phyloP scores from a whole-genome alignment of 2,329 filamentous ascomycete genomes.

The Fusarium multiceps region DNA sequence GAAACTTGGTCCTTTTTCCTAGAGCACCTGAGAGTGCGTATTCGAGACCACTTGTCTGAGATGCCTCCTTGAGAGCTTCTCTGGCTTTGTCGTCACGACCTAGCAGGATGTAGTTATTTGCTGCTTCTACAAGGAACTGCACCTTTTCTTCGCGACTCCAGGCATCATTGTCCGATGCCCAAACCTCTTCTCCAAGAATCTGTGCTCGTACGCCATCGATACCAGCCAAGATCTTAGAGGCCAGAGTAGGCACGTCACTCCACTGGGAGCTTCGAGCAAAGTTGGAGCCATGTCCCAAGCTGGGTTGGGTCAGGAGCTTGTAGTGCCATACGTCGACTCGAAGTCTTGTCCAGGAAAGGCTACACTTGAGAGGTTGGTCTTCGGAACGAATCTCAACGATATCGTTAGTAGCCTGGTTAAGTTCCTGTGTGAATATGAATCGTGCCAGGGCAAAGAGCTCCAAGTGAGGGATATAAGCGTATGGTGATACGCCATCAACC shows the following conservation, averaged over 20 bases:
- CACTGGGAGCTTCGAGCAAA: conserved; percentile 68
- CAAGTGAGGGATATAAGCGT: conserved; percentile 83
- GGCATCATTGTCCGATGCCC: conserved; percentile 49
- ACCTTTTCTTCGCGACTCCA: conserved; percentile 66
- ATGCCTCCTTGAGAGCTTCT: conserved; percentile 75
- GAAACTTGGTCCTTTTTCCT: conserved; percentile 85
- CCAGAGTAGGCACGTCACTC: conserved; percentile 69
- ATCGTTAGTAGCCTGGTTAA: conserved; percentile 39
- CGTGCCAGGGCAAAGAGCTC: conserved; percentile 84
- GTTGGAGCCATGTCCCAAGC: conserved; percentile 63
- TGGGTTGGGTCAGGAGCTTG: conserved; percentile 69
- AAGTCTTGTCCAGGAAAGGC: conserved; percentile 71
- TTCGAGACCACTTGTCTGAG: conserved; percentile 73
- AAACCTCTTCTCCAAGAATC: conserved; percentile 53
- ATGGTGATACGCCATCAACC: conserved; percentile 87
- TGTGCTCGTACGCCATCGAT: conserved; percentile 56
- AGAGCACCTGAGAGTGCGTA: conserved; percentile 88
- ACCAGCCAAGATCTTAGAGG: conserved; percentile 59
- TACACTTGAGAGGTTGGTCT: conserved; percentile 56
- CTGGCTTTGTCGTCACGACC: conserved; percentile 82
- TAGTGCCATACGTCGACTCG: conserved; percentile 78
- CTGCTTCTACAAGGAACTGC: conserved; percentile 82
- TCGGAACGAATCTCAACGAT: conserved; percentile 44
- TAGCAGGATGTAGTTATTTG: conserved; percentile 85
- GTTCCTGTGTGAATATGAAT: conserved; percentile 55